Conservation (phyloP, 495 filamentous ascomycete species). For the Lophium mytilinum region DNA sequence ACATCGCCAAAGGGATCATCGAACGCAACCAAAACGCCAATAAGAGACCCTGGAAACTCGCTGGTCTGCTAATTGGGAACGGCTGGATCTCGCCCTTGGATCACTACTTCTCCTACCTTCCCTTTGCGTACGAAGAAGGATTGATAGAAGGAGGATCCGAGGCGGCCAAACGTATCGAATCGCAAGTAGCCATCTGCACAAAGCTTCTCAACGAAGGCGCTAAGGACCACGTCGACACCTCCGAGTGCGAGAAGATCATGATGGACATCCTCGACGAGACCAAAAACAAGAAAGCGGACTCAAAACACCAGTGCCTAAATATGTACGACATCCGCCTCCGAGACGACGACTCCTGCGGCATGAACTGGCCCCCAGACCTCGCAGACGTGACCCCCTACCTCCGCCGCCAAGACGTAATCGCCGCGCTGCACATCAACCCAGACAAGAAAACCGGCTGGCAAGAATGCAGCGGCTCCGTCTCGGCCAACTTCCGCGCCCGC, state of each 20-base stretch:
- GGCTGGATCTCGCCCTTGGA: constrained; percentile 89
- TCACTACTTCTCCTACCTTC: constrained; percentile 84
- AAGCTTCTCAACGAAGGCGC: constrained; percentile 48
- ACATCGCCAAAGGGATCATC: constrained; percentile 82
- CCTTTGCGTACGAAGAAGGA: constrained; percentile 66
- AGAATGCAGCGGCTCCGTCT: constrained; percentile 81
- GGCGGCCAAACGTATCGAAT: constrained; percentile 57
- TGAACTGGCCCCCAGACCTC: constrained; percentile 93
- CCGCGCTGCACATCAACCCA: constrained; percentile 73
- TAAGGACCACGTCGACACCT: constrained; percentile 55
- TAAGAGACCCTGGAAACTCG: constrained; percentile 60
- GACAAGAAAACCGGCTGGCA: constrained; percentile 80
- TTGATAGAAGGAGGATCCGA: constrained; percentile 60
- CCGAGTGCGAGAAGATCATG: constrained; percentile 66
- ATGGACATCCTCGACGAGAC: constrained; percentile 52
- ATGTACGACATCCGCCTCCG: constrained; percentile 89
- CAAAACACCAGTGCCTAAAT: constrained; percentile 61
- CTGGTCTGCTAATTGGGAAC: constrained; percentile 87
- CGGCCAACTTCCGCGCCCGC: constrained; percentile 53
- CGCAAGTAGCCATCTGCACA: constrained; percentile 56
- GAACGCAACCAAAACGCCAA: constrained; percentile 61
- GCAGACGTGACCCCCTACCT: constrained; percentile 70
- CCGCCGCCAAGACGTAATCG: constrained; percentile 65
- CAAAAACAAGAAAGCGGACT: constrained; percentile 40
- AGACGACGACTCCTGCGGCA: constrained; percentile 73